phyloP scores from a whole-genome alignment of 1,284 basidiomycete genomes.

The Cerrena zonata region DNA sequence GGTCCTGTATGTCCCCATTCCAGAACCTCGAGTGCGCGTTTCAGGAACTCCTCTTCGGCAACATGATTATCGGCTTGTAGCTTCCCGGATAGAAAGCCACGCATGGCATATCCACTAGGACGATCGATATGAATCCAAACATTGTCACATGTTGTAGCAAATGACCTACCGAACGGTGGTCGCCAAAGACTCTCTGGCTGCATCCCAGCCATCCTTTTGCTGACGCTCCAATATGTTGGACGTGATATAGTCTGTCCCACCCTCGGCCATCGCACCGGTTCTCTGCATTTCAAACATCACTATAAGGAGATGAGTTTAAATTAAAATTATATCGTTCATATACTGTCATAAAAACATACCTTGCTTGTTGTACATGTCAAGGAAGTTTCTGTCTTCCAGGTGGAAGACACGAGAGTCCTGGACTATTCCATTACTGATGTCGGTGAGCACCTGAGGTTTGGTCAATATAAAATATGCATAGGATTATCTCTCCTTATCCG shows the following conservation, averaged over 20 bases:
- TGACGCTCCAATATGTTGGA: slow-evolving; percentile 30
- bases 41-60: slow-evolving; percentile 12
- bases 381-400: slow-evolving; percentile 20
- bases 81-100: slow-evolving; percentile 27
- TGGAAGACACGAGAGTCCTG: slow-evolving; percentile 31
- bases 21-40: slow-evolving; percentile 22
- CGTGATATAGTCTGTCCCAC: slow-evolving; percentile 26
- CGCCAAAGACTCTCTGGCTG: slow-evolving; percentile 33
- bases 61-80: slow-evolving; percentile 9
- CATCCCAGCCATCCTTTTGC: slow-evolving; percentile 31
- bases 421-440: slow-evolving; percentile 30
- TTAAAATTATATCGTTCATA: slow-evolving; percentile 1
- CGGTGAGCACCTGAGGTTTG: slow-evolving; percentile 20
- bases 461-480: no score
- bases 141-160: no score
- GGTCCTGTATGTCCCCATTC: slow-evolving; percentile 6
- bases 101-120: slow-evolving; percentile 33
- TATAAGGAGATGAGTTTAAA: slow-evolving; percentile 14
- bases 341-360: slow-evolving; percentile 15
- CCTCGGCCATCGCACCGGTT: slow-evolving; percentile 28
- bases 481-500: no score
- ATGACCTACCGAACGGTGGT: slow-evolving; percentile 36
- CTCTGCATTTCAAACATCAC: slow-evolving; percentile 26
- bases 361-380: slow-evolving; percentile 31
- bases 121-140: no score